Base-by-base conservation (phyloP, 2,329 filamentous ascomycete genomes). In the Dactylellina cionopaga region DNA sequence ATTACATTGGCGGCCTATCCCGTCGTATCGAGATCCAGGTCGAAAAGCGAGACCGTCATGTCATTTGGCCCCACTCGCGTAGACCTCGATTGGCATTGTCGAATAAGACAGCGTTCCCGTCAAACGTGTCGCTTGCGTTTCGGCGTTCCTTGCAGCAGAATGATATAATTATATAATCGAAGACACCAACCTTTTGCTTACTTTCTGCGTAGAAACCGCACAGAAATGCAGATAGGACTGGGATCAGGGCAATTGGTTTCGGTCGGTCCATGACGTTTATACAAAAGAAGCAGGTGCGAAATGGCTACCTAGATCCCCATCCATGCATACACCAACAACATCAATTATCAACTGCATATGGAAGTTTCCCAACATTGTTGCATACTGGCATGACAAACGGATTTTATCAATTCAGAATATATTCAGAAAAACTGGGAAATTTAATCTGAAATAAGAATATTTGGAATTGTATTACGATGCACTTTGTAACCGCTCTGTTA, bases 231-330 rank as follows among this genome's bases (percentile, higher is more conserved):
- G 17, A 25, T 37, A 31, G 10, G 31, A 49, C 31, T 43, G 17
- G 49, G 51, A 39, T 54, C 44, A 39, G 52, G 51, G 44, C 49
- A 22, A n/a, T n/a, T n/a, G 27, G 41, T 5, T 29, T 6, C 17
- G 31, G 22, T 43, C 5, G 24, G 25, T 58, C 43, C 33, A 68
- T 59, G 63, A 59, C 44, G 52, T 59, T 31, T 27, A 27, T 46
- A 17, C 60, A 6, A 68, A 60, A 68, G 54, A 54, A 68, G 63
- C 59, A 60, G 63, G 63, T 68, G 63, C 24, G 22, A 10, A 35
- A 58, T 56, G 51, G 62, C 43, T 56, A 66, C 62, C 62, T 66
- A 66, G 49, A 56, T 52, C 31, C 19, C n/a, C n/a, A n/a, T n/a
- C n/a, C n/a, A n/a, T 41, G 37, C 5, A 41, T 5, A 6, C 11